Base-by-base conservation (phyloP, 768 basidiomycete species). In the Phylloporus rhodoxanthus region DNA sequence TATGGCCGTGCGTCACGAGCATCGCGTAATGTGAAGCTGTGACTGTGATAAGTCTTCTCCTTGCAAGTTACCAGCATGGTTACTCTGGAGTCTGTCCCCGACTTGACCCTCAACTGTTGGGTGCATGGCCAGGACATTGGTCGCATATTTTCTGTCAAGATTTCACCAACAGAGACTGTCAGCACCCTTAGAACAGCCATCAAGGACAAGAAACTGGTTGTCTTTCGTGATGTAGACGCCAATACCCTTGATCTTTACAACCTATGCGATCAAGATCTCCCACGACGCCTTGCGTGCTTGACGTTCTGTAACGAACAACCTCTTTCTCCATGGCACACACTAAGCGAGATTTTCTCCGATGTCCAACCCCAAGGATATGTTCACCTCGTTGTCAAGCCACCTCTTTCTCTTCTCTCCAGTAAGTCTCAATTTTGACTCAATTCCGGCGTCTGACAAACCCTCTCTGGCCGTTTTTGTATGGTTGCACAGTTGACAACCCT, bases 71-170 rank as follows among this genome's bases (percentile, higher is more conserved):
- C n/a, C n/a, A n/a, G n/a, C n/a, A n/a, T n/a, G n/a, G n/a, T n/a
- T n/a, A n/a, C n/a, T n/a, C n/a, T n/a, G n/a, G n/a, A n/a, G n/a
- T n/a, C 25, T 25, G 7, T 7, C 25, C 36, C 19, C n/a, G 17
- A 37, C 17, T 4, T 45, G 2, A n/a, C 43, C 32, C 26, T 55
- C 19, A 40, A 38, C 30, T 52, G 39, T 26, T 53, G 43, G 47
- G 32, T 52, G 1, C 29, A 17, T 7, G 47, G 47, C 25, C 6
- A 38, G 2, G 15, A 34, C 1, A 13, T 17, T 9, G n/a, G 25
- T 1, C 7, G 4, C 5, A 19, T 41, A 15, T 53, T 56, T 32
- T 5, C 19, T 5, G 41, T 58, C 37, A 17, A 57, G 9, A 50
- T 54, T 44, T 19, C 30, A 9, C 45, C 21, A 14, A 38, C 28